These are phyloP conservation scores for Ministeria vibrans DNA, from an alignment of 78 protist species.

Conservation along the genomic window DNA sequence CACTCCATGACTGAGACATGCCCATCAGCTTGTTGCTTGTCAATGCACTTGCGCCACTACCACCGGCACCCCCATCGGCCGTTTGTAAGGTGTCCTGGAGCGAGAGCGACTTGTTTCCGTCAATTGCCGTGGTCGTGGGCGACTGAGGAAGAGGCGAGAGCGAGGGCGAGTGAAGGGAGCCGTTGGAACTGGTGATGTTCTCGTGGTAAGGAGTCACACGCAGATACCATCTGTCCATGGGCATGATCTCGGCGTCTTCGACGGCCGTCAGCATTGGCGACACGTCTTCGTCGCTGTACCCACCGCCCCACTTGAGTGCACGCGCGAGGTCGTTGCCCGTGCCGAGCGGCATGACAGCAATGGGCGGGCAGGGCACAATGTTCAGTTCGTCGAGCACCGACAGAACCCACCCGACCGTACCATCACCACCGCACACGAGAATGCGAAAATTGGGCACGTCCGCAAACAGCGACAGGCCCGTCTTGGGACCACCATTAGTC, in stretches of 20 bases:
- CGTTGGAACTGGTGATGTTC: too few species aligned
- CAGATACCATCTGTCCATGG: not conserved
- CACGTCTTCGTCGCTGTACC: conserved; percentile 49
- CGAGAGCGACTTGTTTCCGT: too few species aligned
- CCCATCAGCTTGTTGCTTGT: too few species aligned
- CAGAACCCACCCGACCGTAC: conserved; percentile 85
- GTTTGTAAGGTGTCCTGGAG: too few species aligned
- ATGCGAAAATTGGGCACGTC: conserved; percentile 26
- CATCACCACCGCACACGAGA: conserved; percentile 84
- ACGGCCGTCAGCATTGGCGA: not conserved
- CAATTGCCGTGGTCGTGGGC: too few species aligned
- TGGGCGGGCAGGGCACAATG: conserved; percentile 27
- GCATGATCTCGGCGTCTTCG: not conserved
- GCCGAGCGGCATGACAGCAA: conserved; percentile 74
- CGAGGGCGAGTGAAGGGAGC: too few species aligned
- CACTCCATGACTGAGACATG: too few species aligned
- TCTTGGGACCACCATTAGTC: conserved; percentile 3
- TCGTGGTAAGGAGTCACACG: not conserved
- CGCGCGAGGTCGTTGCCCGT: conserved; percentile 91
- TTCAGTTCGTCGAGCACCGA: conserved; percentile 19
- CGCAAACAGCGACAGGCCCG: conserved; percentile 15
- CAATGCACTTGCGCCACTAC: too few species aligned
- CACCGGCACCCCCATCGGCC: too few species aligned
- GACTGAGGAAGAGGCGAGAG: too few species aligned
- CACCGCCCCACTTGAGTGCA: conserved; percentile 72